These are phyloP conservation scores for Colletotrichum kahawae DNA, from an alignment of 2,329 filamentous ascomycete species.

Conservation along the genomic window DNA sequence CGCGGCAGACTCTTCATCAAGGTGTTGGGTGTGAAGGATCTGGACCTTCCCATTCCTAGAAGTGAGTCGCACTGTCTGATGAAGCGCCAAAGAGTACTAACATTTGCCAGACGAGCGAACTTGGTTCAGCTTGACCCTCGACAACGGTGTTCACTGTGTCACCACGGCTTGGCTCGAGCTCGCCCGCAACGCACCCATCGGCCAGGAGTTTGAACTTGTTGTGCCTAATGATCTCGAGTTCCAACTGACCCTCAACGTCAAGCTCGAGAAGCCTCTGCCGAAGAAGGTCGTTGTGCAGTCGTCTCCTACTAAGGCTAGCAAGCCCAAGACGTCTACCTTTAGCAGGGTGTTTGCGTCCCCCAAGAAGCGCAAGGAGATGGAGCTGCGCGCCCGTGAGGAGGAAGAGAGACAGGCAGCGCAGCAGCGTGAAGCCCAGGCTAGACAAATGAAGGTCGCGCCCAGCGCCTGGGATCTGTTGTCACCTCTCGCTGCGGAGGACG, in stretches of 20 bases:
- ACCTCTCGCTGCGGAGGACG: conserved; percentile 85
- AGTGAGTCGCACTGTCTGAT: conserved; percentile 59
- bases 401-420: conserved; percentile 73
- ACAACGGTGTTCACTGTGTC: conserved; percentile 97
- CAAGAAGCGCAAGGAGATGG: conserved; percentile 95
- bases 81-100: conserved; percentile 26
- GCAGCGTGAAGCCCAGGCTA: conserved; percentile 68
- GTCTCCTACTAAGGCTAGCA: conserved; percentile 66
- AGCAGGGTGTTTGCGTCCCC: conserved; percentile 92
- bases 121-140: conserved; percentile 95
- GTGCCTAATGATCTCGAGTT: conserved; percentile 99
- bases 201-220: conserved; percentile 97
- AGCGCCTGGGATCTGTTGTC: conserved; percentile 87
- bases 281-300: conserved; percentile 46
- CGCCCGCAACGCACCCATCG: conserved; percentile 89
- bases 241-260: conserved; percentile 95
- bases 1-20: conserved; percentile 94
- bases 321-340: conserved; percentile 85
- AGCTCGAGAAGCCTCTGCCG: conserved; percentile 81
- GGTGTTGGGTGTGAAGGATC: conserved; percentile 96
- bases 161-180: conserved; percentile 96
- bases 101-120: conserved; percentile 75
- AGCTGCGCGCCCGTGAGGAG: conserved; percentile 85
- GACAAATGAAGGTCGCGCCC: conserved; percentile 66
- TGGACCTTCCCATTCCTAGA: conserved; percentile 88